Percentiles rank a stretch among this genome's conserved stretches.
Conservation (phyloP, 352 stramenopile genomes). For the Thraustochytrium sp. region DNA sequence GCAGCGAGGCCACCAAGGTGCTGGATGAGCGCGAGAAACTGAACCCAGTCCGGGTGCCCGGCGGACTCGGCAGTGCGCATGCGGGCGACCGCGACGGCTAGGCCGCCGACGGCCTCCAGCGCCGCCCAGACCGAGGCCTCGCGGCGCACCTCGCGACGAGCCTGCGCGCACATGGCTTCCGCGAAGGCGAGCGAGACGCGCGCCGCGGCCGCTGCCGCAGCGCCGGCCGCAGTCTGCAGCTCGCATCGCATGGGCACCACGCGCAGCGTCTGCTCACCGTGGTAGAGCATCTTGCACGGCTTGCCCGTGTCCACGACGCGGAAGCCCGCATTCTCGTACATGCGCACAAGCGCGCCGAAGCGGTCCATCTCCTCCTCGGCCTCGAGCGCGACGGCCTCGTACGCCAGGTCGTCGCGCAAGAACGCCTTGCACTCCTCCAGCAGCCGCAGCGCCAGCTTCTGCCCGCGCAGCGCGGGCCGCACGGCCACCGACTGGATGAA, state of each 20-base stretch:
- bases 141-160: not conserved
- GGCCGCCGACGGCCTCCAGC: not conserved
- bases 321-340: slow-evolving; percentile 30
- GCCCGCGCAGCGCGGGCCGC: not conserved
- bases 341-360: slow-evolving; percentile 15
- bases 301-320: not conserved
- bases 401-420: not conserved
- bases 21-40: slow-evolving; percentile 27
- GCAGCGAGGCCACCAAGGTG: not conserved
- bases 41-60: slow-evolving; percentile 27
- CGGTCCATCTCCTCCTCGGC: slow-evolving; percentile 30
- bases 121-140: not conserved
- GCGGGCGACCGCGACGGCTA: not conserved
- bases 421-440: slow-evolving; percentile 16
- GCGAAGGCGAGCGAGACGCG: not conserved
- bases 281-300: slow-evolving; percentile 32
- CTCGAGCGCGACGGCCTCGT: not conserved
- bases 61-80: not conserved
- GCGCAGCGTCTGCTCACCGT: slow-evolving; percentile 26
- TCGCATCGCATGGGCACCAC: slow-evolving; percentile 20
- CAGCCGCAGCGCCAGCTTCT: not conserved
- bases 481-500: slow-evolving; percentile 30
- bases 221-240: not conserved
- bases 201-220: not conserved
- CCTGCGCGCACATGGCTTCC: not conserved